Evolutionary conservation across 169 alveolate genomes (phyloP), one percentile per base, ranked within the genome.

Genomic region (Eimeria tenella): DNA sequence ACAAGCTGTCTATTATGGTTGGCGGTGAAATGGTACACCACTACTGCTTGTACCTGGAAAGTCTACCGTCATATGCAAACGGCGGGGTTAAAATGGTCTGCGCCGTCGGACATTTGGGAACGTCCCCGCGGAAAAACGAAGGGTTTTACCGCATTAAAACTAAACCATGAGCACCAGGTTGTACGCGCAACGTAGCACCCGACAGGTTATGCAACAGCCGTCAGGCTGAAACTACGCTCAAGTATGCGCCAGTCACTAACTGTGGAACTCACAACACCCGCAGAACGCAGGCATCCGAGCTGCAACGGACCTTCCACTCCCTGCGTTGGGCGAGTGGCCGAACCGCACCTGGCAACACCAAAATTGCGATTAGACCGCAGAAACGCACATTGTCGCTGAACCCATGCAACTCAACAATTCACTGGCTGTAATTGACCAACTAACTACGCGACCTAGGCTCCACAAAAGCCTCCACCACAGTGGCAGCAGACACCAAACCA

Each of bases 181-280:
- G n/a, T 56, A 56, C 42, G 86, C 86, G 86, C 86, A 42, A 42
- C 68, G 86, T 77, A 77, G 49, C 86, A 77, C 86, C 86, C 15
- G 21, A 10, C 42, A 6, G 86, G 42, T 25, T 15, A 31, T 77
- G 86, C 49, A 15, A 3, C 42, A 3, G 65, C 65, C 60, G 86
- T 21, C 49, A 77, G 86, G 86, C 86, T 77, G 86, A 77, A 68
- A 77, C 52, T 42, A 68, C 86, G 86, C 86, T 17, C 19, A 5
- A 77, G 1, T 77, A 8, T 77, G 8, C 65, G 86, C 86, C 86
- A 77, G 86, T 50, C 31, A 53, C 86, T 31, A 42, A 49, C 4
- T 9, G 49, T 52, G 86, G 5, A 42, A 23, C 86, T 13, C 52
- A 0, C 65, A 68, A 17, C 11, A 19, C 42, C 86, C 60, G 86